Percentiles rank a stretch among this genome's conserved stretches.
Conservation (phyloP, 306 rosid genomes). For the Mucuna pruriens region DNA sequence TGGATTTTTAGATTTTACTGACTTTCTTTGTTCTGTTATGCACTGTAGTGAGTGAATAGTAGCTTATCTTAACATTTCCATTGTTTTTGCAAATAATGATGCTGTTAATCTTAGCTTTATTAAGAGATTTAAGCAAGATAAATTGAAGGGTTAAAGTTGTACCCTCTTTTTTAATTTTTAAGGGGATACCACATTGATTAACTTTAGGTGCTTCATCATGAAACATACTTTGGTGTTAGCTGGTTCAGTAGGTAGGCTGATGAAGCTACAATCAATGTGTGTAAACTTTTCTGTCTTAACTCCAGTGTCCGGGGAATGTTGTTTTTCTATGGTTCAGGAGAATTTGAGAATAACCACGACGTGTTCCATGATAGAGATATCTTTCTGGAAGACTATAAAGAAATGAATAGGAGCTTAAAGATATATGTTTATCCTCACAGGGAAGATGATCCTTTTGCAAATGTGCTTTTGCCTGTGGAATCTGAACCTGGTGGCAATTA, state of each 20-base stretch:
- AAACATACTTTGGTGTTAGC: slow-evolving; percentile 2
- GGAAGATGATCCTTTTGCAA: slow-evolving; percentile 66
- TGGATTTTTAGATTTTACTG: background rate
- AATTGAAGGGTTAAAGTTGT: slow-evolving; percentile 1
- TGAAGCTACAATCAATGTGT: slow-evolving; percentile 21
- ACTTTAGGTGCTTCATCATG: background rate
- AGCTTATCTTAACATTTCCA: background rate
- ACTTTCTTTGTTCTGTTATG: background rate
- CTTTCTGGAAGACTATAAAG: slow-evolving; percentile 72
- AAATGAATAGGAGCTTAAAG: slow-evolving; percentile 82
- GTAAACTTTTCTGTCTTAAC: slow-evolving; percentile 21
- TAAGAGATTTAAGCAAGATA: background rate
- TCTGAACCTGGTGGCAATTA: slow-evolving; percentile 78
- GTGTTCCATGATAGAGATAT: slow-evolving; percentile 72
- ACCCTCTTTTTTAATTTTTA: background rate
- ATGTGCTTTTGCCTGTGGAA: slow-evolving; percentile 66
- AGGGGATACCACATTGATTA: background rate
- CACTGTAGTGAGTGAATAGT: background rate
- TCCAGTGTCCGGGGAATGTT: slow-evolving; percentile 21
- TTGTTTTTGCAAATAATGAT: slow-evolving; percentile 2
- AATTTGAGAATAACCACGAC: slow-evolving; percentile 43
- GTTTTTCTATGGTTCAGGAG: slow-evolving; percentile 51
- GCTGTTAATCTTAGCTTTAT: background rate
- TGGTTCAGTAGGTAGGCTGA: slow-evolving; percentile 22
- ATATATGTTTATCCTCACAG: slow-evolving; percentile 88